Base-by-base conservation (phyloP, 139 green algal species). In the Tetraselmis chui region DNA sequence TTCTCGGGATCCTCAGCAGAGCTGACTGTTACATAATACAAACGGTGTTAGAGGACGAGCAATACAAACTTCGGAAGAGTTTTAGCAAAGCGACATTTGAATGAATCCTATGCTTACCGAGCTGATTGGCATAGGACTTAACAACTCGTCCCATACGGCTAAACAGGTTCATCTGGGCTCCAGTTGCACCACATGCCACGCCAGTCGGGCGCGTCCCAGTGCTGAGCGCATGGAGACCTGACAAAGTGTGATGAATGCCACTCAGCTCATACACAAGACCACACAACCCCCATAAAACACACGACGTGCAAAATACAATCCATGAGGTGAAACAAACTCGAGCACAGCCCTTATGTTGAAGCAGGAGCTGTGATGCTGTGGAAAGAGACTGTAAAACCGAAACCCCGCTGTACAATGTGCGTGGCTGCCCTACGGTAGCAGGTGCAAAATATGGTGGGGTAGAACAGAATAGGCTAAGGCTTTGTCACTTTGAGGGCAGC, bases 1-100 rank as follows among this genome's bases (percentile, higher is more conserved):
- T 99, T 99, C 90, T 99, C 97, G 0, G 97, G 97, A 83, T 99
- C 97, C 87, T 98, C 95, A 0, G 91, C 93, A 2, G 59, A 80
- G 32, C 79, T 89, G 2, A 98, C 94, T 95, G 90, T 26, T 26
- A 76, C 26, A 27, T 79, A 11, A 79, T 31, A 30, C 28, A 32
- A 32, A 27, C 59, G 59, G 26, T 25, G 25, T 25, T 76, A n/a
- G n/a, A n/a, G n/a, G 59, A 76, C 25, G 25, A 76, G 59, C 59
- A 76, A 76, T 25, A 26, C 26, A 26, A 27, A 76, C 25, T 76
- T 25, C 59, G 59, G 26, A 76, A 25, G 26, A 27, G 59, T 76
- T 27, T 76, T 76, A 25, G 25, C 25, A 76, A 76, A 26, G 25
- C 25, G 26, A n/a, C n/a, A n/a, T n/a, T n/a, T n/a, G n/a, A n/a